Base-by-base conservation (phyloP, 1,139 yeast species). In the Meyerozyma sp. region DNA sequence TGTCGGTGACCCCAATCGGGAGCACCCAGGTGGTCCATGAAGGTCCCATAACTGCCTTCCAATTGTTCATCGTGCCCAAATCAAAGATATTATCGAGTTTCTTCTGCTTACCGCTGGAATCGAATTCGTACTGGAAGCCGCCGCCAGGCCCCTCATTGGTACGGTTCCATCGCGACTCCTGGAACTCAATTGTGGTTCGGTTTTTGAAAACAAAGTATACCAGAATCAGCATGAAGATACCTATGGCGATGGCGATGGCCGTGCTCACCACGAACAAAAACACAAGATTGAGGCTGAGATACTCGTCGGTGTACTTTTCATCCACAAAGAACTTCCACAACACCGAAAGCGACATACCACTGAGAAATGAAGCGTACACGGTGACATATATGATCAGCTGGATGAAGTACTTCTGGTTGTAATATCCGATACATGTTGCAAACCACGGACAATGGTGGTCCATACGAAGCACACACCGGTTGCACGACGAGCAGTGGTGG, bases 371-470 rank as follows among this genome's bases (percentile, higher is more conserved):
- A 49, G 81, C 49, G 49, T 61, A 83, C 1, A 75, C 36, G 2
- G 82, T 63, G 5, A 80, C 70, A 57, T 85, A 84, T 9, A 73
- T 39, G 44, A 93, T 63, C 57, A 87, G 85, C 61, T 90, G 96
- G 20, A 89, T 61, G 58, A 89, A 91, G 56, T 69, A 79, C 63
- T 88, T 86, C 56, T 88, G 91, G 63, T 91, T 91, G 40, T 66
- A 66, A 63, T 76, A 84, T 0, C 98, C 98, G 44, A 94, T 79
- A 61, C 98, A 93, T 10, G 80, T 73, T 5, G 95, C 81, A 59
- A 93, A 90, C 95, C 95, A 88, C 0, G 95, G 95, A 52, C 77
- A 68, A 61, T 87, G 95, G 59, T 87, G 95, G 61, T 87, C 95
- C 95, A 87, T 88, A 54, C 76, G 77, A 44, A 86, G 60, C 11